Percentiles rank a stretch among this genome's conserved stretches.
phyloP scores from a whole-genome alignment of 106 monocot genomes.

The Allium sativum region DNA sequence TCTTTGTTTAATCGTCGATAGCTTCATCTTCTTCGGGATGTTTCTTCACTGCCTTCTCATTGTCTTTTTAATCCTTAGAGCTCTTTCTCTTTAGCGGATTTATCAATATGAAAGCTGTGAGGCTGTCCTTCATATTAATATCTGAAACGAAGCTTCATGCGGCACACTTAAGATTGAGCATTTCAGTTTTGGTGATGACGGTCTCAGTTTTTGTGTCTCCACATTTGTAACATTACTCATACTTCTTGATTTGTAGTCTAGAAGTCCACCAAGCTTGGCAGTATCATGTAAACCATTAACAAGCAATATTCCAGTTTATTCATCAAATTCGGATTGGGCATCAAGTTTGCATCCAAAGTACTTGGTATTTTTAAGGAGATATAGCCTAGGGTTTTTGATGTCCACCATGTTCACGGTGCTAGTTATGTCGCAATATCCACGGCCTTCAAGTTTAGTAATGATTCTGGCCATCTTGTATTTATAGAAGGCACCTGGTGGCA shows the following conservation, averaged over 20 bases:
- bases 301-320: constrained; percentile 49
- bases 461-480: constrained; percentile 87
- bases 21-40: constrained; percentile 67
- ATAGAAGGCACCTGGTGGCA: constrained; percentile 80
- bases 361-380: constrained; percentile 72
- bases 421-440: constrained; percentile 83
- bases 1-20: constrained; percentile 80
- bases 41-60: constrained; percentile 83
- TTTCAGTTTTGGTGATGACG: constrained; percentile 59
- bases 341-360: constrained; percentile 84
- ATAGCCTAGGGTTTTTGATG: constrained; percentile 60
- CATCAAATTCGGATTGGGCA: constrained; percentile 82
- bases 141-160: constrained; percentile 74
- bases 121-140: constrained; percentile 74
- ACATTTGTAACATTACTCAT: constrained; percentile 71
- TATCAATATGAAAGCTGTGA: constrained; percentile 64
- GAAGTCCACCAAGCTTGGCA: constrained; percentile 58
- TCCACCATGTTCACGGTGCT: constrained; percentile 89
- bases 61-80: constrained; percentile 55
- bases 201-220: constrained; percentile 81
- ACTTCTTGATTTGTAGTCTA: constrained; percentile 79
- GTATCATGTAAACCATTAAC: constrained; percentile 85
- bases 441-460: constrained; percentile 84
- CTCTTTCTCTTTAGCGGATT: constrained; percentile 64
- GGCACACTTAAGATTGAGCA: constrained; percentile 69